phyloP scores from a whole-genome alignment of 2,329 filamentous ascomycete genomes.

The Cadophora gregata region DNA sequence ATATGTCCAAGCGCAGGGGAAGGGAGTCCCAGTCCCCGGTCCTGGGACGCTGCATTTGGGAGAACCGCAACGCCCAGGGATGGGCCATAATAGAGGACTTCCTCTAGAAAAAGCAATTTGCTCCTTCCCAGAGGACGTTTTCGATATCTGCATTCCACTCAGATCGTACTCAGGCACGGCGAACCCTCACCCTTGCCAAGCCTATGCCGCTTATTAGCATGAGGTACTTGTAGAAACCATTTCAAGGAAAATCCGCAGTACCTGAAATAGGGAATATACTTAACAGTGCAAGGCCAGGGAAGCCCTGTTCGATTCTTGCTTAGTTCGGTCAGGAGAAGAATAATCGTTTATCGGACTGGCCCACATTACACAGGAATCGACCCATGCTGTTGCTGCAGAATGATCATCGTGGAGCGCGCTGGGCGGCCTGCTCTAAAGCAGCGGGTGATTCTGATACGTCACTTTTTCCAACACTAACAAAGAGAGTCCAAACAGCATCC shows the following conservation, averaged over 20 bases:
- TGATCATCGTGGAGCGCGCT: not conserved
- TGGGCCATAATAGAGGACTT: not conserved
- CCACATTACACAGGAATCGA: conserved; percentile 6
- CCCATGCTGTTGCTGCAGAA: conserved; percentile 4
- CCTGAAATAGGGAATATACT: not conserved
- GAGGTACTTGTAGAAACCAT: not conserved
- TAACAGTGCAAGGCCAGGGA: not conserved
- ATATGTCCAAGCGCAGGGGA: conserved; percentile 2
- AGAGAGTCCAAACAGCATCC: conserved; percentile 9
- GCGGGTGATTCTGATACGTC: conserved; percentile 8
- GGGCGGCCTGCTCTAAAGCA: not conserved
- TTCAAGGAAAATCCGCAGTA: not conserved
- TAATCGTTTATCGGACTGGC: not conserved
- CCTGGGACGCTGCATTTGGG: not conserved
- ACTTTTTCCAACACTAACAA: too few species aligned
- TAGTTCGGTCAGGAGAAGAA: not conserved
- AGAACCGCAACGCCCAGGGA: not conserved
- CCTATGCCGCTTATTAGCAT: not conserved
- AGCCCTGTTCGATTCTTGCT: not conserved
- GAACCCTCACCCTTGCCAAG: not conserved
- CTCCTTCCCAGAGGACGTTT: not conserved
- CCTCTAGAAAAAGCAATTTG: not conserved
- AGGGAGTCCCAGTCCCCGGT: conserved; percentile 5
- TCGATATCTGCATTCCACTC: not conserved
- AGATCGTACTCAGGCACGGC: not conserved